Evolutionary conservation across 163 green algal genomes (phyloP).

Genomic region (Prototheca wickerhamii): DNA sequence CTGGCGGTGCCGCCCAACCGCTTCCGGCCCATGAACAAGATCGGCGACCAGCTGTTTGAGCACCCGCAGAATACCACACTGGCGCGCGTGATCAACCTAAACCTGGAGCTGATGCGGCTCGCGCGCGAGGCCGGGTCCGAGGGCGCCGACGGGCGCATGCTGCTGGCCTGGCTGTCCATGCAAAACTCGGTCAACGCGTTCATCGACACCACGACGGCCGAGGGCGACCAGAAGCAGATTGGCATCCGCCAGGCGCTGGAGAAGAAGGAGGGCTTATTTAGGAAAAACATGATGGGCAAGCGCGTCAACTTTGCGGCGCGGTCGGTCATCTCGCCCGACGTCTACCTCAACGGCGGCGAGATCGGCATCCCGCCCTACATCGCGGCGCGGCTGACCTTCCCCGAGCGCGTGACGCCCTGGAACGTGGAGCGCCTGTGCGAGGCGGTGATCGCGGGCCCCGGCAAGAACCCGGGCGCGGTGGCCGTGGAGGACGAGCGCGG

Average conservation of each 20-base stretch:
- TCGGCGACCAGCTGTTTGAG: slow-evolving; percentile 75
- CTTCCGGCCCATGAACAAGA: slow-evolving; percentile 68
- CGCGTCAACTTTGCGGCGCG: slow-evolving; percentile 94
- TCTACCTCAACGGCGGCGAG: slow-evolving; percentile 77
- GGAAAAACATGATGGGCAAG: slow-evolving; percentile 99
- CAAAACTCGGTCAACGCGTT: slow-evolving; percentile 80
- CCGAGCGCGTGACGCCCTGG: slow-evolving; percentile 81
- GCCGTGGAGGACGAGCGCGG: slow-evolving; percentile 86
- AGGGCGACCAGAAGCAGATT: slow-evolving; percentile 28
- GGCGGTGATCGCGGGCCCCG: slow-evolving; percentile 66
- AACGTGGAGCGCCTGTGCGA: slow-evolving; percentile 81
- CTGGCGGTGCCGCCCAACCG: slow-evolving; percentile 85
- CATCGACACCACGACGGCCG: slow-evolving; percentile 69
- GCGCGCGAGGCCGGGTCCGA: neutral
- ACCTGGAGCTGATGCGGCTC: slow-evolving; percentile 51
- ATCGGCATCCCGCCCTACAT: slow-evolving; percentile 98
- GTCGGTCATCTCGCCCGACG: slow-evolving; percentile 96
- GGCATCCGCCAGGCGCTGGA: slow-evolving; percentile 92
- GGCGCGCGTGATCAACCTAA: slow-evolving; percentile 53
- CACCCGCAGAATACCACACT: slow-evolving; percentile 87
- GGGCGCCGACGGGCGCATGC: slow-evolving; percentile 22
- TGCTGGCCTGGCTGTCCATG: slow-evolving; percentile 68
- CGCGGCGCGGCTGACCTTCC: slow-evolving; percentile 85
- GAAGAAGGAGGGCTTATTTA: slow-evolving; percentile 99
- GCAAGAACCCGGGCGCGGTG: slow-evolving; percentile 79